A percentile compares a stretch with the other conserved stretches of the same genome.
phyloP scores from a whole-genome alignment of 306 rosid species.

The Prunus davidiana region DNA sequence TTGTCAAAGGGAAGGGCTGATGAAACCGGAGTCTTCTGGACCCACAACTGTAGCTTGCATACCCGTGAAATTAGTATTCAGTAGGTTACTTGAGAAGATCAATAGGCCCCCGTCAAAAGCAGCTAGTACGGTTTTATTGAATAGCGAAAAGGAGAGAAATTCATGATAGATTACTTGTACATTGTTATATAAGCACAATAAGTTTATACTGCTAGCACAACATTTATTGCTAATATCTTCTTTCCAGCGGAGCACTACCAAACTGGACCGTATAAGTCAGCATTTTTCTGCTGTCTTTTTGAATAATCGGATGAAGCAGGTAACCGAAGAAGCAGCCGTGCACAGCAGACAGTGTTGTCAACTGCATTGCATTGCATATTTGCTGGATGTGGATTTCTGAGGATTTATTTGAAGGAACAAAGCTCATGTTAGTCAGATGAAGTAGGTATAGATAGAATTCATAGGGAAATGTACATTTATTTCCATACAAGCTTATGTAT shows the following conservation, averaged over 20 bases:
- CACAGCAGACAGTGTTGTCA: conserved; percentile 18
- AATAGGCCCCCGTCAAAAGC: conserved; percentile 87
- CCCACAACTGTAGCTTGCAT: conserved; percentile 92
- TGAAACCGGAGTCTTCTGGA: conserved; percentile 68
- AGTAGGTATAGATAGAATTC: conserved; percentile 12
- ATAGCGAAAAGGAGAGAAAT: conserved; percentile 56
- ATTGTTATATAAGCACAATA: conserved; percentile 58
- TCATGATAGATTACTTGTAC: conserved; percentile 68
- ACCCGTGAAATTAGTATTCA: conserved; percentile 88
- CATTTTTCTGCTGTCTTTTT: conserved; percentile 17
- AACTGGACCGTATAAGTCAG: background rate
- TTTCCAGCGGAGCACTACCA: conserved; percentile 10
- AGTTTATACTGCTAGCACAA: conserved; percentile 31
- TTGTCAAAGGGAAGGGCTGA: conserved; percentile 57
- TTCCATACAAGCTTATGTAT: conserved; percentile 5
- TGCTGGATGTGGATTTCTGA: conserved; percentile 15
- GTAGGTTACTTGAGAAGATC: conserved; percentile 99
- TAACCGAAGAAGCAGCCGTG: conserved; percentile 21
- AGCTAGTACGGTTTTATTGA: conserved; percentile 57
- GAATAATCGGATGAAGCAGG: conserved; percentile 22
- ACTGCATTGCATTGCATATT: background rate
- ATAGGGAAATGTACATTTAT: conserved; percentile 19
- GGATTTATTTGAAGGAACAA: background rate
- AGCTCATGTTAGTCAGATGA: conserved; percentile 3
- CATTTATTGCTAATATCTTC: conserved; percentile 13